Conservation (phyloP, 2,329 filamentous ascomycete species). For the Xylaria arbuscula region DNA sequence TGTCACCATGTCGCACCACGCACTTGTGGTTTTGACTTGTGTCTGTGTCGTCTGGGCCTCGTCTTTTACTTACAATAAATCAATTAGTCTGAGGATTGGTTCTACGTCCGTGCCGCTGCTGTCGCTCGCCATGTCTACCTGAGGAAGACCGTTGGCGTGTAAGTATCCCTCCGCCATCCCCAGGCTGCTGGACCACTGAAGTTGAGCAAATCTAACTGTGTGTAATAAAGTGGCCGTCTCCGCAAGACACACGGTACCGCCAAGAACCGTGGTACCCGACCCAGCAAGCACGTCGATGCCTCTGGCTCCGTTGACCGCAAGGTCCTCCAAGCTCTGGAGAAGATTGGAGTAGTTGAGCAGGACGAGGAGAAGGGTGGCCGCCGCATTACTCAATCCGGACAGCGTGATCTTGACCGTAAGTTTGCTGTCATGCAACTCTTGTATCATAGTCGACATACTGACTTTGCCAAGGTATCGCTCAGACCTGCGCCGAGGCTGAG, state of each 20-base stretch:
- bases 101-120: conserved; percentile 88
- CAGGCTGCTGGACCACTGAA: conserved; percentile 50
- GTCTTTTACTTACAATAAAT: conserved; percentile 16
- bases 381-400: conserved; percentile 86
- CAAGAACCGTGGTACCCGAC: conserved; percentile 95
- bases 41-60: not conserved
- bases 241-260: conserved; percentile 95
- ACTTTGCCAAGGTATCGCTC: conserved; percentile 71
- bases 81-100: conserved; percentile 94
- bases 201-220: conserved; percentile 72
- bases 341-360: conserved; percentile 97
- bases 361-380: conserved; percentile 99
- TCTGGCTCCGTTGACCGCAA: conserved; percentile 97
- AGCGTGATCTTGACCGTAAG: conserved; percentile 96
- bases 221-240: conserved; percentile 73
- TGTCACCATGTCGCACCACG: not conserved
- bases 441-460: conserved; percentile 27
- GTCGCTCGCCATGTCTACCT: conserved; percentile 72
- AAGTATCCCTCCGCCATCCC: conserved; percentile 16
- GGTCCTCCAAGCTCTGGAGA: conserved; percentile 96
- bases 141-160: conserved; percentile 97
- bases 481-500: conserved; percentile 80
- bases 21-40: not conserved
- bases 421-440: conserved; percentile 26
- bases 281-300: conserved; percentile 95